These are phyloP conservation scores for Selaginella tamariscina DNA, from an alignment of 75 land plant genomes.

Conservation along the genomic window DNA sequence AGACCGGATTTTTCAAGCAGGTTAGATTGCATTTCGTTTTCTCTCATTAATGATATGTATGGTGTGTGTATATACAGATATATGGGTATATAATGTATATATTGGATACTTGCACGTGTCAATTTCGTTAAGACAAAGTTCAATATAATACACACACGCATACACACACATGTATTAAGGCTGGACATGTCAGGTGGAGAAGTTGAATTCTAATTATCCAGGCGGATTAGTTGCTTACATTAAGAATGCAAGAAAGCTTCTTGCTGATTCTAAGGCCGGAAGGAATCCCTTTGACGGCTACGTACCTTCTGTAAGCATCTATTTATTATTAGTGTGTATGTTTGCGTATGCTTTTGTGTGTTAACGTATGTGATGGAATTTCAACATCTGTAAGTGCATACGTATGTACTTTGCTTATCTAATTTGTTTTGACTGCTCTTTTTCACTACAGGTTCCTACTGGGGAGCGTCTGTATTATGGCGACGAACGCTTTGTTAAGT, in stretches of 20 bases:
- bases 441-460: slow-evolving; percentile 53
- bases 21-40: slow-evolving; percentile 15
- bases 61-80: neutral
- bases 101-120: neutral
- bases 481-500: slow-evolving; percentile 53
- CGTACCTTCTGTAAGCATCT: slow-evolving; percentile 59
- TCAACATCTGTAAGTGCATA: too few relatives aligned
- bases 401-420: too few relatives aligned
- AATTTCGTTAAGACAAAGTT: neutral
- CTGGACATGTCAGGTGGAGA: slow-evolving; percentile 36
- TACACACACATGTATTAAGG: neutral
- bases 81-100: neutral
- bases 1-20: slow-evolving; percentile 53
- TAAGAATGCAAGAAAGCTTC: slow-evolving; percentile 64
- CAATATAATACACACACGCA: neutral
- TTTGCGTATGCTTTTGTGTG: too few relatives aligned
- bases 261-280: slow-evolving; percentile 81
- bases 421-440: neutral
- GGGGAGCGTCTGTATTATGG: slow-evolving; percentile 75
- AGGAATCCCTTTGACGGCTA: slow-evolving; percentile 93
- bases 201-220: slow-evolving; percentile 72
- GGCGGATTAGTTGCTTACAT: slow-evolving; percentile 77
- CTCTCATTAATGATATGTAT: neutral
- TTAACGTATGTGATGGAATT: too few relatives aligned
- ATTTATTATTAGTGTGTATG: too few relatives aligned